Conservation (phyloP, 305 asterid species). For the Fraxinus latifolia region DNA sequence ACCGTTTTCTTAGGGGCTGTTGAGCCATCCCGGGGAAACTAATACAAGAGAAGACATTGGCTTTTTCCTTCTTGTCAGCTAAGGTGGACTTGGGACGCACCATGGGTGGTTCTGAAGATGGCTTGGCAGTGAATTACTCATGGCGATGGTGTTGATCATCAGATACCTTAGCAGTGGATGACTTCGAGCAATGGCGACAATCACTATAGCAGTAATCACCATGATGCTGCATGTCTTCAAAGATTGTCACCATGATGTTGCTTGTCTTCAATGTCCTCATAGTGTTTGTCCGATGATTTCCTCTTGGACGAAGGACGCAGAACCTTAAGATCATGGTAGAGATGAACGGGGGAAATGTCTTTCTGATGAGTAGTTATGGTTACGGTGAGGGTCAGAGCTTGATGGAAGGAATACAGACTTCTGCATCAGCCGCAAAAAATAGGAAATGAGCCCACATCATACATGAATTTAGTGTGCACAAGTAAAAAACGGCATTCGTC, state of each 20-base stretch:
- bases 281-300: conserved; percentile 28
- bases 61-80: conserved; percentile 55
- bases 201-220: too few relatives aligned
- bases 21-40: conserved; percentile 67
- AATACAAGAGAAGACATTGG: conserved; percentile 88
- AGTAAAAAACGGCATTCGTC: too few relatives aligned
- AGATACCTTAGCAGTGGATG: neutral
- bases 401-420: conserved; percentile 34
- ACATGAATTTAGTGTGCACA: neutral
- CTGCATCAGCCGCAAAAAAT: conserved; percentile 29
- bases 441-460: neutral
- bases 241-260: too few relatives aligned
- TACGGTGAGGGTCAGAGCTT: conserved; percentile 30
- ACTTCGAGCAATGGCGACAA: too few relatives aligned
- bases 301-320: conserved; percentile 64
- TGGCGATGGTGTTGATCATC: conserved; percentile 34
- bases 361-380: conserved; percentile 33
- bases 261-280: too few relatives aligned
- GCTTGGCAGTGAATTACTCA: conserved; percentile 33
- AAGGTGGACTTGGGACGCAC: conserved; percentile 22
- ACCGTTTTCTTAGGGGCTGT: conserved; percentile 53
- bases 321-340: conserved; percentile 52
- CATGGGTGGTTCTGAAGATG: conserved; percentile 18
- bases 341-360: conserved; percentile 50
- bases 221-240: too few relatives aligned